Conservation (phyloP, 495 filamentous ascomycete species). For the Podospora sp. region DNA sequence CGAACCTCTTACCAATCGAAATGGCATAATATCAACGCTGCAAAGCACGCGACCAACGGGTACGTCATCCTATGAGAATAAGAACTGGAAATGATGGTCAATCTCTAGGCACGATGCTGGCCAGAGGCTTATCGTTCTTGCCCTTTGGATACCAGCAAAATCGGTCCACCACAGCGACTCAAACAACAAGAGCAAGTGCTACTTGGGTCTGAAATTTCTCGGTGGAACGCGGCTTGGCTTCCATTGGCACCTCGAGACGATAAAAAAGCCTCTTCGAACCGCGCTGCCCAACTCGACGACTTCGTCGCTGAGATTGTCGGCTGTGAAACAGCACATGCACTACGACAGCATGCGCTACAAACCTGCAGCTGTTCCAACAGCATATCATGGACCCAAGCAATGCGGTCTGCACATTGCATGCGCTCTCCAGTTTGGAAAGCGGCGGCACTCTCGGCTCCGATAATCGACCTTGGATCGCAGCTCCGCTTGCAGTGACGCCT, state of each 20-base stretch:
- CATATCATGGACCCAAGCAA: not conserved
- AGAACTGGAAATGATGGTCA: not conserved
- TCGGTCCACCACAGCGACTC: not conserved
- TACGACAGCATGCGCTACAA: not conserved
- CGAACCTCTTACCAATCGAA: no score
- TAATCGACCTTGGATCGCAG: not conserved
- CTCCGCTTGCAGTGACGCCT: not conserved
- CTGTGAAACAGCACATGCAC: not conserved
- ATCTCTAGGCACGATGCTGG: not conserved
- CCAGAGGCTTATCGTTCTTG: not conserved
- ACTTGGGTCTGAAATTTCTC: not conserved
- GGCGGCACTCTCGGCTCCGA: not conserved
- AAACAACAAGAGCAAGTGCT: no score
- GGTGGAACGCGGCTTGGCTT: not conserved
- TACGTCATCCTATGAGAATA: not conserved
- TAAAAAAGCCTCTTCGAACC: not conserved
- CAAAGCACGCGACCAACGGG: not conserved
- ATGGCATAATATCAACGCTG: no score
- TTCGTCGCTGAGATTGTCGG: no score
- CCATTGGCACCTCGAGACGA: not conserved
- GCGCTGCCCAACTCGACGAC: not conserved
- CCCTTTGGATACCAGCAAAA: not conserved
- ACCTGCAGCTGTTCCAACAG: not conserved
- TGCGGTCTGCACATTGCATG: not conserved
- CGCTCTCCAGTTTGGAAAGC: not conserved